A percentile compares a stretch with the other conserved stretches of the same genome.
Conservation (phyloP, 1,139 yeast genomes). For the Candida albicans region DNA sequence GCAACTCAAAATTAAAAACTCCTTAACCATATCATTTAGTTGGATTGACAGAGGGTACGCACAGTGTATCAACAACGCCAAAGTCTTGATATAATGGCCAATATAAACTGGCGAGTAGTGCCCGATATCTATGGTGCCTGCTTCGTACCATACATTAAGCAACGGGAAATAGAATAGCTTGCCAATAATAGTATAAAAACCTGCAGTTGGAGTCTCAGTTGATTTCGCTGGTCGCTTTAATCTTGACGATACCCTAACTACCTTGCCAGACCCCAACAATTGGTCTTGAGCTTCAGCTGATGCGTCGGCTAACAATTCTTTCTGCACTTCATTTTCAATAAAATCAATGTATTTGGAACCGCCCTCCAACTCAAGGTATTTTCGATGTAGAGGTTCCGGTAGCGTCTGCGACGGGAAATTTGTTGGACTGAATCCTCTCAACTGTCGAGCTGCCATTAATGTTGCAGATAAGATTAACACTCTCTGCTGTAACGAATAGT, state of each 20-base stretch:
- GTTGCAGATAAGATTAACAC: slow-evolving; percentile 54
- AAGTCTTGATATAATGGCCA: slow-evolving; percentile 60
- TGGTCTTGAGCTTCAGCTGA: too few relatives aligned
- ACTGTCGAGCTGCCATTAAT: slow-evolving; percentile 59
- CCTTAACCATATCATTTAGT: slow-evolving; percentile 58
- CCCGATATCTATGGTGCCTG: slow-evolving; percentile 48
- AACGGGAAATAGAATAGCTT: slow-evolving; percentile 56
- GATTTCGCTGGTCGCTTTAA: slow-evolving; percentile 10
- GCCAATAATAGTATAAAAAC: slow-evolving; percentile 49
- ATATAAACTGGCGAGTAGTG: slow-evolving; percentile 54
- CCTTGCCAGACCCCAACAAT: slow-evolving; percentile 40
- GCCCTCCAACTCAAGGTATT: too few relatives aligned
- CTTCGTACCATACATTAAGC: slow-evolving; percentile 52
- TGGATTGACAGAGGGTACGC: slow-evolving; percentile 56
- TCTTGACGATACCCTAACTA: slow-evolving; percentile 47
- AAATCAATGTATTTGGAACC: too few relatives aligned
- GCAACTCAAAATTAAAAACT: slow-evolving; percentile 43
- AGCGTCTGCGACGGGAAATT: slow-evolving; percentile 44
- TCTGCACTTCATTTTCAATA: too few relatives aligned
- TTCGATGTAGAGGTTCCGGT: slow-evolving; percentile 47
- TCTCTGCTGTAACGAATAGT: slow-evolving; percentile 65
- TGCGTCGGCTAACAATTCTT: too few relatives aligned
- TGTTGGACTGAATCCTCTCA: slow-evolving; percentile 46
- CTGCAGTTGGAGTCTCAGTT: slow-evolving; percentile 18
- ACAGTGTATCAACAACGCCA: slow-evolving; percentile 55